phyloP scores from a whole-genome alignment of 139 green algal species.

The Chlorella sorokiniana region DNA sequence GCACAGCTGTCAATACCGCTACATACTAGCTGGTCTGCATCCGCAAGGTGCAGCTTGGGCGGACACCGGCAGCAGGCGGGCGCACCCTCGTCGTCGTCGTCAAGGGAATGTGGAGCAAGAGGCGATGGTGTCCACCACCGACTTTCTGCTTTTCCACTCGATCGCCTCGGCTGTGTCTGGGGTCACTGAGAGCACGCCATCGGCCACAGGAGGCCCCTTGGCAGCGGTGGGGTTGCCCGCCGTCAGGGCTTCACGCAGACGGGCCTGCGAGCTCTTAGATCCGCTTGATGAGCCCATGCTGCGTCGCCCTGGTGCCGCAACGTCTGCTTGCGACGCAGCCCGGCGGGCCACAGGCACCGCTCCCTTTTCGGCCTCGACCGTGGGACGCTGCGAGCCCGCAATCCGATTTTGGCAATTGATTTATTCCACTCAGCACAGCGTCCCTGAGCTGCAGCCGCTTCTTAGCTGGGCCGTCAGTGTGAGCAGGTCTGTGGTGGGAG shows the following conservation, averaged over 20 bases:
- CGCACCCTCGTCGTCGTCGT: conserved; percentile 68
- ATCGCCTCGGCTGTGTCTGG: conserved; percentile 78
- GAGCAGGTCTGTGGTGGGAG: too few relatives aligned
- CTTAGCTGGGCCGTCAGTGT: too few relatives aligned
- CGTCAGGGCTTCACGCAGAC: conserved; percentile 64
- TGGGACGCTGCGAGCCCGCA: too few relatives aligned
- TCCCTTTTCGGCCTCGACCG: too few relatives aligned
- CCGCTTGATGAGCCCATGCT: conserved; percentile 1
- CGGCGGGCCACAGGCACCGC: too few relatives aligned
- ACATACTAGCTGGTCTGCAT: too few relatives aligned
- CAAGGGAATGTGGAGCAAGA: conserved; percentile 72
- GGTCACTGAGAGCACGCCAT: conserved; percentile 81
- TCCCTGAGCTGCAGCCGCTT: too few relatives aligned
- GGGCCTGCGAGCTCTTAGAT: conserved; percentile 20
- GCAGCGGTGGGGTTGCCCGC: conserved; percentile 54
- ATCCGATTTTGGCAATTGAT: too few relatives aligned
- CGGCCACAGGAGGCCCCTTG: conserved; percentile 70
- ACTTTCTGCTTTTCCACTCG: conserved; percentile 66
- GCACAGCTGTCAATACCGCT: too few relatives aligned
- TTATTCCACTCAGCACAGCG: too few relatives aligned
- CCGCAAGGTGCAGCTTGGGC: background rate
- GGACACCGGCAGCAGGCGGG: background rate
- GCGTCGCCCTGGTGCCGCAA: background rate
- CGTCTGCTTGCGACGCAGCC: background rate
- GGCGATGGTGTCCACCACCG: conserved; percentile 65